These are phyloP conservation scores for Ophiostoma populinum DNA, from an alignment of 2,329 filamentous ascomycete species.

Conservation along the genomic window DNA sequence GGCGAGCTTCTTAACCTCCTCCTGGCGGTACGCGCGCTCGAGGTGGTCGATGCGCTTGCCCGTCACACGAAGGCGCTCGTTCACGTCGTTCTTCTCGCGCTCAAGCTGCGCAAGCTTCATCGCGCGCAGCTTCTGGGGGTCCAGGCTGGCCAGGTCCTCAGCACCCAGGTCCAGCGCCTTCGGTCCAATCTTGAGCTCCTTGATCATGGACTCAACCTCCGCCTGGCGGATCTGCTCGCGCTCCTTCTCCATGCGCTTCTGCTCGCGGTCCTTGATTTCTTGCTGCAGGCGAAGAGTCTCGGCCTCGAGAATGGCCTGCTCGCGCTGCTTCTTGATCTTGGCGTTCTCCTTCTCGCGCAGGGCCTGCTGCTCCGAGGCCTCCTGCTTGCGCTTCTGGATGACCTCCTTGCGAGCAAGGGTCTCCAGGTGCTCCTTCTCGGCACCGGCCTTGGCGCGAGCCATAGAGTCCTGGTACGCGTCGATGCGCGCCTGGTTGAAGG, in stretches of 20 bases:
- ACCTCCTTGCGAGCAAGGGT: slow-evolving; percentile 72
- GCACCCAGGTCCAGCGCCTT: slow-evolving; percentile 62
- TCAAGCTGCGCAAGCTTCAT: slow-evolving; percentile 93
- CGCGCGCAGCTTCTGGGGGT: slow-evolving; percentile 76
- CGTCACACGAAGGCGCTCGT: slow-evolving; percentile 76
- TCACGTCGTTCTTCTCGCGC: slow-evolving; percentile 93
- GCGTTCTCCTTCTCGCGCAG: slow-evolving; percentile 87
- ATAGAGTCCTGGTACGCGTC: slow-evolving; percentile 67
- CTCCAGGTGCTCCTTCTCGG: slow-evolving; percentile 80
- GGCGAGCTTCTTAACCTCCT: slow-evolving; percentile 81
- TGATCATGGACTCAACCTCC: slow-evolving; percentile 83
- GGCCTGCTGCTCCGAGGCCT: slow-evolving; percentile 74
- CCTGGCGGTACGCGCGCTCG: slow-evolving; percentile 89
- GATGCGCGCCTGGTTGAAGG: slow-evolving; percentile 65
- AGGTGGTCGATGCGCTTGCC: slow-evolving; percentile 94
- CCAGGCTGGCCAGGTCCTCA: slow-evolving; percentile 68
- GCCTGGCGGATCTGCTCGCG: slow-evolving; percentile 79
- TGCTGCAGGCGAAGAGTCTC: slow-evolving; percentile 80
- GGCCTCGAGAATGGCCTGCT: slow-evolving; percentile 75
- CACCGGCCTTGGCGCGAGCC: slow-evolving; percentile 65
- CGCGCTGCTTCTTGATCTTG: slow-evolving; percentile 67
- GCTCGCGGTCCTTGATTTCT: slow-evolving; percentile 81
- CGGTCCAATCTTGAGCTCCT: slow-evolving; percentile 76
- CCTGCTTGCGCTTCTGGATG: slow-evolving; percentile 95
- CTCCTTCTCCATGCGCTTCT: slow-evolving; percentile 70